Conservation (phyloP, 148 eudicot species). For the Camellia granthamiana region DNA sequence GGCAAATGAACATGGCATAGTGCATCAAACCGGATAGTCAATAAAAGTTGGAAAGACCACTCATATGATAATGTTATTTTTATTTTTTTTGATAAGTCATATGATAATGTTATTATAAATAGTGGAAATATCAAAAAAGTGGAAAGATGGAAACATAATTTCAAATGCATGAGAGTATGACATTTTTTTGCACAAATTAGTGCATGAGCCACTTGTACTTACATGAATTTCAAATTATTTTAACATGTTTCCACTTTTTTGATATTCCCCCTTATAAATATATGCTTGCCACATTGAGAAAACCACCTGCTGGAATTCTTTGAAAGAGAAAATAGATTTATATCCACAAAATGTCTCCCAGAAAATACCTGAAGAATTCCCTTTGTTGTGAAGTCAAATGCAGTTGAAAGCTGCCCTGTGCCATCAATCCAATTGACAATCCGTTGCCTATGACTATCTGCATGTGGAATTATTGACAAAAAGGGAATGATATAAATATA, state of each 20-base stretch:
- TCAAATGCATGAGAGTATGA: neutral
- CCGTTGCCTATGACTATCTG: constrained; percentile 96
- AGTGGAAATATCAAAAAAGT: too few species aligned
- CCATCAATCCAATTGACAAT: constrained; percentile 87
- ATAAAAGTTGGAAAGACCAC: neutral
- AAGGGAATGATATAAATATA: neutral
- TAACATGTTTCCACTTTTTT: neutral
- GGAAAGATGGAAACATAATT: too few species aligned
- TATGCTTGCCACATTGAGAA: neutral
- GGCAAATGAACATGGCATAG: neutral
- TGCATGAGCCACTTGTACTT: neutral
- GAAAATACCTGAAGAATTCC: constrained; percentile 79
- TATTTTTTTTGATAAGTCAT: too few species aligned
- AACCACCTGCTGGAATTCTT: neutral
- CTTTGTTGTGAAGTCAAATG: constrained; percentile 96
- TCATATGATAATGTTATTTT: neutral
- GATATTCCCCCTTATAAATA: neutral
- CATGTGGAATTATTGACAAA: constrained; percentile 8
- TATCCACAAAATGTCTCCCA: neutral
- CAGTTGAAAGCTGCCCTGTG: constrained; percentile 75
- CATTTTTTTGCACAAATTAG: neutral
- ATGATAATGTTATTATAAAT: too few species aligned
- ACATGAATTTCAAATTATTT: neutral
- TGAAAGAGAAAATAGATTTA: neutral
- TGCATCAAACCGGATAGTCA: neutral